Conservation (phyloP, 139 green algal genomes). For the Picochlorum sp. region DNA sequence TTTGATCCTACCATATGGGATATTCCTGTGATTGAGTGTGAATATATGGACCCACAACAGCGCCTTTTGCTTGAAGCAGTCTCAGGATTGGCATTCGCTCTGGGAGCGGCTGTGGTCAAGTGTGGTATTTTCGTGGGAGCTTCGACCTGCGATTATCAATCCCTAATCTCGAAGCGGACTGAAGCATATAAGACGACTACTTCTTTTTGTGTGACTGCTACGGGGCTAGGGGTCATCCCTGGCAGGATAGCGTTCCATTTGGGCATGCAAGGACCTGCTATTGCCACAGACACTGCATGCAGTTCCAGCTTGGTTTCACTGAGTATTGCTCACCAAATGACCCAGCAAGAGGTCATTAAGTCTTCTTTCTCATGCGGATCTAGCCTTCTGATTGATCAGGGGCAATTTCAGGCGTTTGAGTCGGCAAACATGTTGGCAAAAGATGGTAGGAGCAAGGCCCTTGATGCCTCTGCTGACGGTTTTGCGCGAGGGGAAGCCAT, state of each 20-base stretch:
- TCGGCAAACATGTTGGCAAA: slow-evolving; percentile 15
- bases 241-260: slow-evolving; percentile 6
- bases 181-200: slow-evolving; percentile 1
- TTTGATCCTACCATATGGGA: slow-evolving; percentile 54
- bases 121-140: slow-evolving; percentile 63
- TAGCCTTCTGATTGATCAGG: slow-evolving; percentile 26
- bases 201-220: too few relatives aligned
- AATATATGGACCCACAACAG: slow-evolving; percentile 52
- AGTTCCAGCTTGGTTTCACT: slow-evolving; percentile 10
- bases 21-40: slow-evolving; percentile 39
- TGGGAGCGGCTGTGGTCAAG: slow-evolving; percentile 9
- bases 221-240: slow-evolving; percentile 17
- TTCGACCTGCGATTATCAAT: slow-evolving; percentile 14
- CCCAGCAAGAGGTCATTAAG: background rate
- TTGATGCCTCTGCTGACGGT: slow-evolving; percentile 70
- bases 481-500: slow-evolving; percentile 64
- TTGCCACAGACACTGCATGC: slow-evolving; percentile 59
- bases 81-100: slow-evolving; percentile 3
- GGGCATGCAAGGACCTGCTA: slow-evolving; percentile 43
- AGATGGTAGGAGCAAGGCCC: slow-evolving; percentile 78
- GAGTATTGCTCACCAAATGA: slow-evolving; percentile 17
- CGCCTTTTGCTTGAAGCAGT: slow-evolving; percentile 38
- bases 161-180: background rate
- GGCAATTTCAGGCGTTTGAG: slow-evolving; percentile 23
- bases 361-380: slow-evolving; percentile 14